phyloP scores from a whole-genome alignment of 176 grass and related monocot genomes.

The Carex myosuroides region DNA sequence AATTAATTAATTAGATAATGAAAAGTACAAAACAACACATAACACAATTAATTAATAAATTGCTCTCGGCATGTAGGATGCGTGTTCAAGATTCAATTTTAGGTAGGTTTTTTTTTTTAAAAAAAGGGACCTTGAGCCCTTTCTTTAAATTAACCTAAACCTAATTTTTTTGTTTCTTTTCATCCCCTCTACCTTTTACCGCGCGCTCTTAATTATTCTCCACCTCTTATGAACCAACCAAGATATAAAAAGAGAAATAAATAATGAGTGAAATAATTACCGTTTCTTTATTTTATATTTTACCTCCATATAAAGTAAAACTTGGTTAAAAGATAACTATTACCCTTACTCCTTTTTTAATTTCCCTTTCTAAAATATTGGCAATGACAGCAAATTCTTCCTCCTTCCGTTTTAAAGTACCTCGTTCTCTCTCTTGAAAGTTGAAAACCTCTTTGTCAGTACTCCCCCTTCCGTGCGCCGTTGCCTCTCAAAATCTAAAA shows the following conservation, averaged over 20 bases:
- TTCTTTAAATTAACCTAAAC: not conserved
- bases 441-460: not conserved
- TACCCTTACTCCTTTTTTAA: not conserved
- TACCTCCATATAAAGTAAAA: not conserved
- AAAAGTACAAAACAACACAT: too few relatives aligned
- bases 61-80: too few relatives aligned
- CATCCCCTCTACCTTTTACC: not conserved
- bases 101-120: not conserved
- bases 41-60: too few relatives aligned
- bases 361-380: not conserved
- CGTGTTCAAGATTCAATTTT: not conserved
- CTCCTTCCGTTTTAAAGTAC: not conserved
- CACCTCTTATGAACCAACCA: not conserved
- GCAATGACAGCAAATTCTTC: not conserved
- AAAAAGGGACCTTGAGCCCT: not conserved
- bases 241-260: not conserved
- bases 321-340: not conserved
- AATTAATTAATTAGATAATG: too few relatives aligned
- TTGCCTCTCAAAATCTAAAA: not conserved
- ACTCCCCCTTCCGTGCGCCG: not conserved
- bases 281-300: not conserved
- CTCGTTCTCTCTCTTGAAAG: not conserved
- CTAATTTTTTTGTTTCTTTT: not conserved
- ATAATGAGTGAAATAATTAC: not conserved
- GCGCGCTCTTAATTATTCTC: too few relatives aligned